Conservation (phyloP, 75 land plant species). For the Pinus albicaulis region DNA sequence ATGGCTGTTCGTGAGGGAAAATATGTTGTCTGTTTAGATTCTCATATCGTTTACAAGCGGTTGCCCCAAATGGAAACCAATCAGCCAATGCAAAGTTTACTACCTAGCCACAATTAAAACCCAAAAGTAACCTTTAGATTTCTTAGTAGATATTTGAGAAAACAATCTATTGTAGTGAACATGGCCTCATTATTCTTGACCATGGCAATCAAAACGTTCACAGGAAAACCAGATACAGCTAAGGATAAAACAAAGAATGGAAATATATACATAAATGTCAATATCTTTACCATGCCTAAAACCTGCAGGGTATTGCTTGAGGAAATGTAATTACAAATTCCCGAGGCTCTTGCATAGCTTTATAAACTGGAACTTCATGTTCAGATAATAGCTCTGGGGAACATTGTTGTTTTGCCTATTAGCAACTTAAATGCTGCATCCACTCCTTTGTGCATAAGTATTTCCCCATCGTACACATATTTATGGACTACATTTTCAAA, state of each 20-base stretch:
- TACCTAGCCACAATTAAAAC: slow-evolving; percentile 98
- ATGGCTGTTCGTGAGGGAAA: slow-evolving; percentile 85
- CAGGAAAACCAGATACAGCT: background rate
- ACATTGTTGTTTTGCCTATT: slow-evolving; percentile 89
- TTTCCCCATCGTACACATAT: slow-evolving; percentile 65
- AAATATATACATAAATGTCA: background rate
- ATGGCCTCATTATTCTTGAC: background rate
- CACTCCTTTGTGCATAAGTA: slow-evolving; percentile 51
- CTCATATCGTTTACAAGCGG: slow-evolving; percentile 82
- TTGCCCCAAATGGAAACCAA: slow-evolving; percentile 89
- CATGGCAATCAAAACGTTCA: background rate
- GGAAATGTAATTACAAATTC: slow-evolving; percentile 92
- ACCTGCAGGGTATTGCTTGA: slow-evolving; percentile 90
- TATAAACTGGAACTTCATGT: slow-evolving; percentile 79
- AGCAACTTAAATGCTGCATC: slow-evolving; percentile 86
- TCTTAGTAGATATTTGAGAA: too few species aligned
- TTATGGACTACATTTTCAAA: slow-evolving; percentile 75
- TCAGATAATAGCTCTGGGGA: slow-evolving; percentile 74
- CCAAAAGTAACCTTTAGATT: slow-evolving; percentile 24
- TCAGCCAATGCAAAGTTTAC: slow-evolving; percentile 93
- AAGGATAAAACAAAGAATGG: background rate
- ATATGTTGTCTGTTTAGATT: slow-evolving; percentile 74
- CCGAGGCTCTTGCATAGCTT: slow-evolving; percentile 88
- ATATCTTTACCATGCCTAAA: slow-evolving; percentile 79
- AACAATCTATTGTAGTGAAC: background rate